These are phyloP conservation scores for Kuraishia ogatae DNA, from an alignment of 805 yeast genomes.

Conservation along the genomic window DNA sequence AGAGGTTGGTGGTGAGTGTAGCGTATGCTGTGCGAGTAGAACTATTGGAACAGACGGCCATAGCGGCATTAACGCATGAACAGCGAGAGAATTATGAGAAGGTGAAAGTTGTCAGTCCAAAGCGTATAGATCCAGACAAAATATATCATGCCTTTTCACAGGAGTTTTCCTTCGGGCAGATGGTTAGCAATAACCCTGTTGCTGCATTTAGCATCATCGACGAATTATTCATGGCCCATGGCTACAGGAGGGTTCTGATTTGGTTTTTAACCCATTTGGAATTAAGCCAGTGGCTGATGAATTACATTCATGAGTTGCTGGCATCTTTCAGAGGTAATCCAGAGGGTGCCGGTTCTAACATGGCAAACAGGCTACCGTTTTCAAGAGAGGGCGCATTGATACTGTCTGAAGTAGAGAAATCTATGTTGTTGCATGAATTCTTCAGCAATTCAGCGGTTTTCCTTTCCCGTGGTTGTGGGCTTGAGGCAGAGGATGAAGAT, in stretches of 20 bases:
- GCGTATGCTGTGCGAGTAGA: constrained; percentile 45
- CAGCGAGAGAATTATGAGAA: constrained; percentile 15
- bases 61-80: constrained; percentile 15
- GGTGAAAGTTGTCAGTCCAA: not conserved
- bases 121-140: constrained; percentile 36
- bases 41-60: constrained; percentile 21
- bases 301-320: constrained; percentile 54
- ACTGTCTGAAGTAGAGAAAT: constrained; percentile 50
- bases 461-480: constrained; percentile 25
- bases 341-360: constrained; percentile 6
- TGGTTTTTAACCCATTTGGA: constrained; percentile 63
- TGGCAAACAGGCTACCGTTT: constrained; percentile 25
- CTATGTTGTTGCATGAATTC: constrained; percentile 65
- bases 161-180: constrained; percentile 38
- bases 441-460: constrained; percentile 44
- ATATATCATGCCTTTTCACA: constrained; percentile 38
- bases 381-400: constrained; percentile 49
- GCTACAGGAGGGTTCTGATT: constrained; percentile 52
- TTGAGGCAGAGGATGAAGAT: constrained; percentile 13
- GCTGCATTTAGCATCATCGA: constrained; percentile 51
- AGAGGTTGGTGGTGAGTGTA: constrained; percentile 35
- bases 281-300: constrained; percentile 44
- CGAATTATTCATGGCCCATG: constrained; percentile 63
- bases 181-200: constrained; percentile 41
- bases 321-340: constrained; percentile 45